phyloP scores from a whole-genome alignment of 345 rosid genomes.

The Syzygium oleosum region DNA sequence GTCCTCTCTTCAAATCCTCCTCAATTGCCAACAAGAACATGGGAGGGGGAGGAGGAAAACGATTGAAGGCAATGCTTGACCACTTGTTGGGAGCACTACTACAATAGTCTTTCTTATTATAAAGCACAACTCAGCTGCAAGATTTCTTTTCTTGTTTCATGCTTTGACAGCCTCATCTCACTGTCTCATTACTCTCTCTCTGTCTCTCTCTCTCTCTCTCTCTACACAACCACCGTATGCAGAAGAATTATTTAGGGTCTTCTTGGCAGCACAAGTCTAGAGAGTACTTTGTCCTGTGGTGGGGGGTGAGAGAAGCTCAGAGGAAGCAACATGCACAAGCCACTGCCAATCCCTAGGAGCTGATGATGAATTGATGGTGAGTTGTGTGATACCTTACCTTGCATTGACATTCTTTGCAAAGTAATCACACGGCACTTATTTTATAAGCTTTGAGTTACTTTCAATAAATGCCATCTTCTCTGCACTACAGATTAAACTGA shows the following conservation, averaged over 20 bases:
- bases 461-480: not conserved
- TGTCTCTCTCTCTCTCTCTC: not conserved
- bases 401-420: not conserved
- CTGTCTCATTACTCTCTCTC: conserved; percentile 4
- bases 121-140: not conserved
- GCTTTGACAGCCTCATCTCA: conserved; percentile 22
- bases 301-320: not conserved
- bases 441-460: not conserved
- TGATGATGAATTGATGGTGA: not conserved
- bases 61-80: not conserved
- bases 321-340: conserved; percentile 9
- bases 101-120: not conserved
- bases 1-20: conserved; percentile 6
- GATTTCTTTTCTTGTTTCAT: not conserved
- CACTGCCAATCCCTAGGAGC: not conserved
- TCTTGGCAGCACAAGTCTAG: not conserved
- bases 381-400: not conserved
- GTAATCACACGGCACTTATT: not conserved
- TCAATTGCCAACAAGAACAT: not conserved
- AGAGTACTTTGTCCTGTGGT: not conserved
- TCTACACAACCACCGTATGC: not conserved
- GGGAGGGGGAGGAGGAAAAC: not conserved
- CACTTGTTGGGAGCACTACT: not conserved
- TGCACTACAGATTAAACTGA: not conserved
- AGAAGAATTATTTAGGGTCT: not conserved